Percentiles rank a stretch among this genome's conserved stretches.
Conservation (phyloP, 2,329 filamentous ascomycete species). For the Aspergillus sp. region DNA sequence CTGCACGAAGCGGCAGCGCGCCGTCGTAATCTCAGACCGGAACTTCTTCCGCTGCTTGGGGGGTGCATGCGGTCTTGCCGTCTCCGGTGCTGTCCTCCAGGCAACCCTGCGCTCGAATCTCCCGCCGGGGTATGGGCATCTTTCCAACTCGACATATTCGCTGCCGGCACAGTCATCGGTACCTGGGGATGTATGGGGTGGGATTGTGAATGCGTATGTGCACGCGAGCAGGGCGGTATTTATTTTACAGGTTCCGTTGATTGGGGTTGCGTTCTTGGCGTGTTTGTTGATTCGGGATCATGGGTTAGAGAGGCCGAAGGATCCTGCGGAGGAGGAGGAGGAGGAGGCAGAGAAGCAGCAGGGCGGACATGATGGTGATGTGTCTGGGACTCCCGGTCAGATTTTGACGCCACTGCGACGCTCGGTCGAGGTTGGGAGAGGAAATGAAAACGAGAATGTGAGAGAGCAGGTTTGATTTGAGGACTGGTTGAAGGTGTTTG, state of each 20-base stretch:
- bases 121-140: conserved; percentile 36
- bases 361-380: conserved; percentile 21
- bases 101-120: conserved; percentile 40
- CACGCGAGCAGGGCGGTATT: conserved; percentile 57
- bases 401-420: not conserved
- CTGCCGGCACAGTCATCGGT: conserved; percentile 30
- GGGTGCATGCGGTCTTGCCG: conserved; percentile 58
- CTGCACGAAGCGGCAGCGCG: conserved; percentile 56
- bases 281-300: conserved; percentile 55
- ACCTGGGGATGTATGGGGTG: conserved; percentile 35
- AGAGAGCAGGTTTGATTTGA: not conserved
- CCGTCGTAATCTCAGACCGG: conserved; percentile 61
- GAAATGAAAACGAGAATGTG: not conserved
- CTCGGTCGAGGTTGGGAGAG: not conserved
- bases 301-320: conserved; percentile 44
- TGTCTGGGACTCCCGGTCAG: not conserved
- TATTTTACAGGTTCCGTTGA: conserved; percentile 56
- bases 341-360: conserved; percentile 26
- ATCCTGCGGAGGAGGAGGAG: conserved; percentile 25
- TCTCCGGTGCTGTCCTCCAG: conserved; percentile 55
- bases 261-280: conserved; percentile 51
- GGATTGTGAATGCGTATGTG: conserved; percentile 53
- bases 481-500: not conserved
- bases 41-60: conserved; percentile 64
- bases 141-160: conserved; percentile 43